A percentile compares a stretch with the other conserved stretches of the same genome.
These are phyloP conservation scores for Calonectria honghensis DNA, from an alignment of 2,329 filamentous ascomycete genomes.

Conservation along the genomic window DNA sequence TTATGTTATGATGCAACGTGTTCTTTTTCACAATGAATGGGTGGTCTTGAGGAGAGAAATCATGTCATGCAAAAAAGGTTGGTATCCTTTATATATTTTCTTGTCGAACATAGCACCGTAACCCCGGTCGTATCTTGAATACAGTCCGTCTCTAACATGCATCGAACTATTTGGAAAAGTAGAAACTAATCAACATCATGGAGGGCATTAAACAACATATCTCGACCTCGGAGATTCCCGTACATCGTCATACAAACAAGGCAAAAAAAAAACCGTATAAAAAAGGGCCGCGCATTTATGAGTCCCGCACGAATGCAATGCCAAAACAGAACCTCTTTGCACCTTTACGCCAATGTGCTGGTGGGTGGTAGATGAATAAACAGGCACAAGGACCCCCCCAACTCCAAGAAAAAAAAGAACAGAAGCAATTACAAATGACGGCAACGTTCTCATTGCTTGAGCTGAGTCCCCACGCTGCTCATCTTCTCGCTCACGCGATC, in stretches of 20 bases:
- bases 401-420: slow-evolving; percentile 40
- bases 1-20: no score
- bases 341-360: slow-evolving; percentile 22
- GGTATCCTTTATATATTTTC: slow-evolving; percentile 7
- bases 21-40: no score
- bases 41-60: not conserved
- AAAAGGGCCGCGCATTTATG: slow-evolving; percentile 14
- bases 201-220: slow-evolving; percentile 25
- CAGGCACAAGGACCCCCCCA: not conserved
- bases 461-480: slow-evolving; percentile 69
- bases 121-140: slow-evolving; percentile 21
- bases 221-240: slow-evolving; percentile 12
- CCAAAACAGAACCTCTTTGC: slow-evolving; percentile 12
- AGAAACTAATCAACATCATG: slow-evolving; percentile 13
- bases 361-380: not conserved
- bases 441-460: slow-evolving; percentile 58
- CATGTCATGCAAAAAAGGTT: not conserved
- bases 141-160: slow-evolving; percentile 17
- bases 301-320: slow-evolving; percentile 24
- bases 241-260: slow-evolving; percentile 23
- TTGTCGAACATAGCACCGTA: slow-evolving; percentile 5
- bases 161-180: slow-evolving; percentile 9
- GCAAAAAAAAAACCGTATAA: not conserved
- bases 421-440: slow-evolving; percentile 22
- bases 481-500: slow-evolving; percentile 68